phyloP scores from a whole-genome alignment of 2,329 filamentous ascomycete species.

The Huntiella savannae region DNA sequence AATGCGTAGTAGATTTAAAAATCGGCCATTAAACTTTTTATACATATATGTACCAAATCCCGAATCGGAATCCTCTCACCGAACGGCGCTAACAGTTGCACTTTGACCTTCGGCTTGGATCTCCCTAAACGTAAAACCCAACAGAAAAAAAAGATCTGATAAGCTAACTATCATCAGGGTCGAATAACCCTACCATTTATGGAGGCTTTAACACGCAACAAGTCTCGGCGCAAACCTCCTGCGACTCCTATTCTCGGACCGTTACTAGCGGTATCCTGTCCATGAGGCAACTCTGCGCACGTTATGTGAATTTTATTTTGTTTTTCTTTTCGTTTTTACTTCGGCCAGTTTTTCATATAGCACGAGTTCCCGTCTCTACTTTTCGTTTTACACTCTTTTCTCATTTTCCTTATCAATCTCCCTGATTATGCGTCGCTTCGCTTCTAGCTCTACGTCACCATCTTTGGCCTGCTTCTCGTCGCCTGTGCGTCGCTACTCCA shows the following conservation, averaged over 20 bases:
- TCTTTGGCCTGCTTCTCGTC: neutral
- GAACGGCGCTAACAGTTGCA: neutral
- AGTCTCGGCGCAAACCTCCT: neutral
- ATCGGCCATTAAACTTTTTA: too few relatives aligned
- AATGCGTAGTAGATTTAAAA: too few relatives aligned
- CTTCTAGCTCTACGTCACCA: neutral
- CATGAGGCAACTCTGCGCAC: neutral
- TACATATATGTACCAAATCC: too few relatives aligned
- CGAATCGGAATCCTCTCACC: neutral
- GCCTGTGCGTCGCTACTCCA: constrained; percentile 19
- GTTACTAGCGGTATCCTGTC: neutral
- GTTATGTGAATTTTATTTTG: neutral
- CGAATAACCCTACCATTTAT: neutral
- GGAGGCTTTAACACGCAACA: neutral
- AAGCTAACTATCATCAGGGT: neutral
- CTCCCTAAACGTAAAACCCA: neutral
- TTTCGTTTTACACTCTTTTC: neutral
- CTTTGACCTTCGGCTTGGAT: too few relatives aligned
- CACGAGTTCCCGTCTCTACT: neutral
- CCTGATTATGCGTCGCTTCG: constrained; percentile 3
- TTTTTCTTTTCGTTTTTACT: neutral
- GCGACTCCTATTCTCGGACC: neutral
- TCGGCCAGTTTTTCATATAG: neutral
- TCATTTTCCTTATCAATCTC: neutral
- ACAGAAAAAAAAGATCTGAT: constrained; percentile 3